Percentiles rank a stretch among this genome's conserved stretches.
These are phyloP conservation scores for Tetracladium setigerum DNA, from an alignment of 495 filamentous ascomycete genomes.

Conservation along the genomic window DNA sequence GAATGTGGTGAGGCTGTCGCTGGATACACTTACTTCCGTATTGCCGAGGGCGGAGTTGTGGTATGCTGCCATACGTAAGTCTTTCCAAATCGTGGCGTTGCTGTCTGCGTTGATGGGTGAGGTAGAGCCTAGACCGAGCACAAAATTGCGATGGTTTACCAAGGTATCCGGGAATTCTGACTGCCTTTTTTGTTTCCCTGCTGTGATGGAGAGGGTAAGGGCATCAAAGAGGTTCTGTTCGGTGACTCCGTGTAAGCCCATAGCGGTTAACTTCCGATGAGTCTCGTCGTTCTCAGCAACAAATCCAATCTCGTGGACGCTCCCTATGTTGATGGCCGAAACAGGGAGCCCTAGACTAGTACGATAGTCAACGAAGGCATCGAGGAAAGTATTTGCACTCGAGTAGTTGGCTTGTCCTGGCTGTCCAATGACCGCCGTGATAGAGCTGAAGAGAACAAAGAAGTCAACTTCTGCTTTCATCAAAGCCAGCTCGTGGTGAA, in stretches of 20 bases:
- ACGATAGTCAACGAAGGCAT: constrained; percentile 40
- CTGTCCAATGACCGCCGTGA: constrained; percentile 49
- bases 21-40: background rate
- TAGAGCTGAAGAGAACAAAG: constrained; percentile 56
- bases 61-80: constrained; percentile 22
- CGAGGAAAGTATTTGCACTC: constrained; percentile 54
- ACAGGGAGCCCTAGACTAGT: constrained; percentile 34
- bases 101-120: constrained; percentile 11
- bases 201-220: background rate
- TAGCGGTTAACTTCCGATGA: background rate
- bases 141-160: background rate
- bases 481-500: constrained; percentile 39
- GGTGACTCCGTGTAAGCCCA: background rate
- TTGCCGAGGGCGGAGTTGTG: constrained; percentile 14
- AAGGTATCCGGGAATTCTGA: background rate
- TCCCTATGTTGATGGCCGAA: constrained; percentile 43
- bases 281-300: background rate
- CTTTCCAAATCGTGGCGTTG: constrained; percentile 19
- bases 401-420: constrained; percentile 55
- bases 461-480: constrained; percentile 45
- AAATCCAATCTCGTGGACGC: constrained; percentile 27
- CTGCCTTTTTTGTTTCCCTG: background rate
- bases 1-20: constrained; percentile 19
- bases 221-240: background rate
- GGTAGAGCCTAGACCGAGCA: constrained; percentile 13